Percentiles rank a stretch among this genome's conserved stretches.
Evolutionary conservation across 2,329 filamentous ascomycete genomes (phyloP).

Genomic region (Apiospora hydei): DNA sequence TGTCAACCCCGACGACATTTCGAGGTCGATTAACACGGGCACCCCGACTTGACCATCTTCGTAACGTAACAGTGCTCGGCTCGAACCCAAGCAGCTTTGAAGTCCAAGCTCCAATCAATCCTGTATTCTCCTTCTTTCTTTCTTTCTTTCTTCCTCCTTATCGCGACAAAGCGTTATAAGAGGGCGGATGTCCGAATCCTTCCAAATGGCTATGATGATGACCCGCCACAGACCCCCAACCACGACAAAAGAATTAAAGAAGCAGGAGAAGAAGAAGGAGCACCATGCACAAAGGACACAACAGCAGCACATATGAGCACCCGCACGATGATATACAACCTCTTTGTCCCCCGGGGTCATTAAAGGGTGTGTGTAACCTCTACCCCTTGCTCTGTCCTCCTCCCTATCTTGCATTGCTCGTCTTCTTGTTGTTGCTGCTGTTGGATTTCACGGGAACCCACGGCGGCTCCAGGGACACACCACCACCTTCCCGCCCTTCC

Average conservation of each 20-base stretch:
- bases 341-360: background rate
- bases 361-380: constrained; percentile 1
- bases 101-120: background rate
- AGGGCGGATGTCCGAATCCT: background rate
- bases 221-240: constrained; percentile 1
- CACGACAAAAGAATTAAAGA: background rate
- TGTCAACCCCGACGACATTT: background rate
- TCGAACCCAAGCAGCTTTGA: background rate
- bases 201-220: background rate
- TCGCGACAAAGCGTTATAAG: constrained; percentile 4
- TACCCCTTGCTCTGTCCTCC: background rate
- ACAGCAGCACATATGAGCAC: background rate
- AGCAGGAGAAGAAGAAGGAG: background rate
- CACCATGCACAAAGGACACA: background rate
- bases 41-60: background rate
- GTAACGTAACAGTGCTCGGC: background rate
- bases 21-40: background rate
- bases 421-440: background rate
- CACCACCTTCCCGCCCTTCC: background rate
- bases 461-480: background rate
- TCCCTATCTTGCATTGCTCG: background rate
- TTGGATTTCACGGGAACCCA: background rate
- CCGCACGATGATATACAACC: background rate
- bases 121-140: background rate
- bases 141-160: no score